Evolutionary conservation across 805 yeast species (phyloP).

Genomic region (Kurtzmaniella fragi): DNA sequence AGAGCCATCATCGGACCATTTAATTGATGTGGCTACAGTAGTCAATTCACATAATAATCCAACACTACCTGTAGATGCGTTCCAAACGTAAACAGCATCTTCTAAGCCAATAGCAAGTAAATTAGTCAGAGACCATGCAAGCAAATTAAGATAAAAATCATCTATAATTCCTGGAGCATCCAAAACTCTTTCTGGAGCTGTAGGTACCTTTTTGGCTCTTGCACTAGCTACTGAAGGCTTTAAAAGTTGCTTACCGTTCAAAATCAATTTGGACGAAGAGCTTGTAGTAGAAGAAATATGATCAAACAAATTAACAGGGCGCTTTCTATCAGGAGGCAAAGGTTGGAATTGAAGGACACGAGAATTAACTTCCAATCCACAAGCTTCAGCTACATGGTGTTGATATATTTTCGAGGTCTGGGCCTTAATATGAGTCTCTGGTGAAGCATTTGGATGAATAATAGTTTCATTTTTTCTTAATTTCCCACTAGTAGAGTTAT

Average conservation of each 20-base stretch:
- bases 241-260: conserved; percentile 26
- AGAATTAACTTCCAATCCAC: conserved; percentile 80
- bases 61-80: conserved; percentile 78
- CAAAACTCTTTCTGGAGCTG: conserved; percentile 86
- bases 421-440: conserved; percentile 50
- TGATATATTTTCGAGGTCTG: conserved; percentile 58
- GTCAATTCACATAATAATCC: conserved; percentile 55
- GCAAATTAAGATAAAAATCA: conserved; percentile 82
- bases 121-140: conserved; percentile 84
- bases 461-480: conserved; percentile 25
- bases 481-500: conserved; percentile 35
- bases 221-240: conserved; percentile 54
- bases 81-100: conserved; percentile 83
- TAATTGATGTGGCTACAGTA: conserved; percentile 59
- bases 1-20: conserved; percentile 90
- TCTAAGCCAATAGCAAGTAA: conserved; percentile 85
- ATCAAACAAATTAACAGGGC: conserved; percentile 29
- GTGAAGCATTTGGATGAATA: conserved; percentile 45
- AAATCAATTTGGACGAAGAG: conserved; percentile 19
- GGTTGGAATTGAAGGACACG: conserved; percentile 84
- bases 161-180: conserved; percentile 95
- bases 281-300: conserved; percentile 13
- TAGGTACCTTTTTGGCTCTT: conserved; percentile 71
- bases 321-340: conserved; percentile 63
- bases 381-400: conserved; percentile 87